Evolutionary conservation across 139 green algal species (phyloP), one percentile per base, ranked within the genome.

Genomic region (Chlorella sp.): DNA sequence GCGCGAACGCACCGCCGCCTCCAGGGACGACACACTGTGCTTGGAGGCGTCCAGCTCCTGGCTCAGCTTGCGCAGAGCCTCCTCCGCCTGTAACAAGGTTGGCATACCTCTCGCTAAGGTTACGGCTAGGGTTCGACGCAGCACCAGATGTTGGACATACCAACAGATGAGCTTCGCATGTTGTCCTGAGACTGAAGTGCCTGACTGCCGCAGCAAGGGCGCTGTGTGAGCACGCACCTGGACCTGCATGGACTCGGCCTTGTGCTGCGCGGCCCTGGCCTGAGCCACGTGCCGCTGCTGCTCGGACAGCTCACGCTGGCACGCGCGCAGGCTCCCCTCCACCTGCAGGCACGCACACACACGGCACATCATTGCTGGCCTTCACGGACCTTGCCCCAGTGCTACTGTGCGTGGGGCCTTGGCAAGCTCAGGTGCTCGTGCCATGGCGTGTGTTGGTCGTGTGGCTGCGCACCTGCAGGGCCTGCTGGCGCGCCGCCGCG

Each of bases 61-160:
- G 17, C 78, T 74, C 64, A 80, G 70, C 62, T 71, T 50, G 23
- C 70, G 36, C n/a, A 71, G 35, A 0, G 74, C 70, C 62, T 79
- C 77, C 69, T 83, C 77, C 0, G 73, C 55, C 71, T 76, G 62
- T 17, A 27, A 64, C 23, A 30, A 31, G n/a, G n/a, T n/a, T n/a
- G n/a, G n/a, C n/a, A n/a, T n/a, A n/a, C n/a, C n/a, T n/a, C n/a
- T n/a, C n/a, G n/a, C n/a, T n/a, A n/a, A n/a, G n/a, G n/a, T n/a
- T n/a, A n/a, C n/a, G n/a, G n/a, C n/a, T n/a, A n/a, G n/a, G n/a
- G n/a, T n/a, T n/a, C n/a, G n/a, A n/a, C n/a, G n/a, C n/a, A n/a
- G n/a, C n/a, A n/a, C n/a, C n/a, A n/a, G n/a, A n/a, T n/a, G n/a
- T n/a, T n/a, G n/a, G n/a, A n/a, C n/a, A n/a, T n/a, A n/a, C n/a